Base-by-base conservation (phyloP, 176 grass and related monocot species). In the Tillandsia fasciculata region DNA sequence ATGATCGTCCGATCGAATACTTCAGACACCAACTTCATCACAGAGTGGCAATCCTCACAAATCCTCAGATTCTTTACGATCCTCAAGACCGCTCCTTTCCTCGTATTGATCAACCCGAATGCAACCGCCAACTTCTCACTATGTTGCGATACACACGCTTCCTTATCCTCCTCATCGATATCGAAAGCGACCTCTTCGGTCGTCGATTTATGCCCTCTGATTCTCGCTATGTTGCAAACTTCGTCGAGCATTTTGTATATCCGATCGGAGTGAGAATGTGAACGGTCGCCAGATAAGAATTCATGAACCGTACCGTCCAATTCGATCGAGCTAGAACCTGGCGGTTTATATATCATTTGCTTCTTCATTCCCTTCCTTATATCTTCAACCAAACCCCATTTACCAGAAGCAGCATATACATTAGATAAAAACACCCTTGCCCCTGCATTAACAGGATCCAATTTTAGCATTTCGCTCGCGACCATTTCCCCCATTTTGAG, bases 11-110 rank as follows among this genome's bases (percentile, higher is more conserved):
- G 72, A 63, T 75, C 76, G 18, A 71, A 84, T 63, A 71, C 81
- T 50, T 81, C 14, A 0, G 74, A 67, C 20, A 81, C 77, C 48
- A 83, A 68, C 68, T 88, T 67, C 66, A 83, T 83, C 51, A 87
- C 53, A 66, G 15, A 51, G 57, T 77, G 66, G 59, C 65, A 81
- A 74, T 83, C 81, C 65, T 88, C 58, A 9, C 77, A 80, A 9
- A 87, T 74, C 53, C 73, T 72, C 24, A 73, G 66, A 58, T 87
- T 83, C 73, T 83, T 83, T 58, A 74, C 83, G 74, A 81, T 82
- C 2, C 66, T 18, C 48, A 86, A 73, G 9, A 76, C 70, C 27
- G 5, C 49, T 15, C 78, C 78, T 68, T 52, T 61, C 13, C 15
- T 71, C 5, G 53, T 75, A 12, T 54, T 68, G 18, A 87, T 79